Percentiles rank a stretch among this genome's conserved stretches.
Conservation (phyloP, 2,329 filamentous ascomycete species). For the Beauveria pseudobassiana region DNA sequence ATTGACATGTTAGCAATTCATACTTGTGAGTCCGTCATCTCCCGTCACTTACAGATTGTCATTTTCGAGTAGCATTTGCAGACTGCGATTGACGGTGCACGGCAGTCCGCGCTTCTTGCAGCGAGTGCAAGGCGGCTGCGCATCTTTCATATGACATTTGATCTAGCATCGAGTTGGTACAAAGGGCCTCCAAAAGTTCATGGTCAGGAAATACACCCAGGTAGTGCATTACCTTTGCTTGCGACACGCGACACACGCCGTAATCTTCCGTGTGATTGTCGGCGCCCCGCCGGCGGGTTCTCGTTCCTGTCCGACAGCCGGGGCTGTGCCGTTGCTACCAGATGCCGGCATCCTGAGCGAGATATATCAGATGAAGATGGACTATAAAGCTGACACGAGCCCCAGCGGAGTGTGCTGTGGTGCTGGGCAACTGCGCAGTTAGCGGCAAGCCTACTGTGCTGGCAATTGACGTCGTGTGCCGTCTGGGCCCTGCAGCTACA, state of each 20-base stretch:
- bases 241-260: slow-evolving; percentile 31
- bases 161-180: slow-evolving; percentile 18
- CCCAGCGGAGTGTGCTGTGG: neutral
- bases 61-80: slow-evolving; percentile 34
- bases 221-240: slow-evolving; percentile 24
- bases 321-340: neutral
- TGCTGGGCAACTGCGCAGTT: neutral
- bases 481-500: neutral
- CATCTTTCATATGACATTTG: slow-evolving; percentile 33
- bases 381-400: neutral
- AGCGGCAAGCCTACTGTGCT: neutral
- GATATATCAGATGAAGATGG: neutral
- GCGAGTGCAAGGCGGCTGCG: slow-evolving; percentile 29
- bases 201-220: neutral
- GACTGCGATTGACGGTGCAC: slow-evolving; percentile 32
- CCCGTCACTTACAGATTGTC: slow-evolving; percentile 23
- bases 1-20: neutral
- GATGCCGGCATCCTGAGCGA: slow-evolving; percentile 4
- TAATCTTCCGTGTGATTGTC: slow-evolving; percentile 26
- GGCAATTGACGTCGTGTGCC: neutral
- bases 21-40: neutral
- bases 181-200: neutral
- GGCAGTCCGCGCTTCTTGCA: slow-evolving; percentile 32
- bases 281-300: slow-evolving; percentile 15
- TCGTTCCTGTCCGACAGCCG: neutral